Percentiles rank a stretch among this genome's conserved stretches.
phyloP scores from a whole-genome alignment of 257 asterid species.

The Gynochthodes officinalis region DNA sequence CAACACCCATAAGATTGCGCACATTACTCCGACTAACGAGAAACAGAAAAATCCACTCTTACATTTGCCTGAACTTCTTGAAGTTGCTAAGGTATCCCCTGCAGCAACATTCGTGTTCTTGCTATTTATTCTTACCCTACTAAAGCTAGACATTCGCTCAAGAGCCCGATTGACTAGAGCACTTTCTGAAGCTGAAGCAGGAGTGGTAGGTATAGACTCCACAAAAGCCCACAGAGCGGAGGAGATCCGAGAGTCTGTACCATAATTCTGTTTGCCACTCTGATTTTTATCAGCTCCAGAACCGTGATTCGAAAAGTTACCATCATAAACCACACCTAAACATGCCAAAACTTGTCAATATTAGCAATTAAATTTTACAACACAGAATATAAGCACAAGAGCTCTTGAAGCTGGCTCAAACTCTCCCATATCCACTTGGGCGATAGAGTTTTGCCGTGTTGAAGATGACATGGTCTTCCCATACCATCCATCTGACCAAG shows the following conservation, averaged over 20 bases:
- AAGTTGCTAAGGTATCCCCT: slow-evolving; percentile 45
- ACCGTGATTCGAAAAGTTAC: slow-evolving; percentile 37
- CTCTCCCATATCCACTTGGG: slow-evolving; percentile 95
- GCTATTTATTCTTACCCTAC: slow-evolving; percentile 58
- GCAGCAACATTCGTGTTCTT: slow-evolving; percentile 50
- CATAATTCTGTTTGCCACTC: slow-evolving; percentile 45
- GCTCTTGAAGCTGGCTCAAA: slow-evolving; percentile 88
- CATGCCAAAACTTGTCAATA: slow-evolving; percentile 45
- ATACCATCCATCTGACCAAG: slow-evolving; percentile 80
- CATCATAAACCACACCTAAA: slow-evolving; percentile 65
- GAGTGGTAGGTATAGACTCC: slow-evolving; percentile 96
- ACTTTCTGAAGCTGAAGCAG: slow-evolving; percentile 93
- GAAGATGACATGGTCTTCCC: slow-evolving; percentile 40
- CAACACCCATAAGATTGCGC: slow-evolving; percentile 75
- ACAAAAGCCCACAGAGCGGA: slow-evolving; percentile 81
- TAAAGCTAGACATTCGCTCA: slow-evolving; percentile 87
- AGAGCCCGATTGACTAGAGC: slow-evolving; percentile 77
- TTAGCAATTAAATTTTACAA: slow-evolving; percentile 42
- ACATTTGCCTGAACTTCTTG: slow-evolving; percentile 47
- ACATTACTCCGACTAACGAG: slow-evolving; percentile 66
- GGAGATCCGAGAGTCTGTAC: slow-evolving; percentile 74
- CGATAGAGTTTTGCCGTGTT: slow-evolving; percentile 64
- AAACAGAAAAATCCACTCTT: slow-evolving; percentile 46
- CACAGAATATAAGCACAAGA: slow-evolving; percentile 38
- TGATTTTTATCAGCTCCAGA: slow-evolving; percentile 51